Evolutionary conservation across 192 early-diverging fungal genomes (phyloP), one percentile per base, ranked within the genome.

Genomic region (Globomyces pollinis-pini): DNA sequence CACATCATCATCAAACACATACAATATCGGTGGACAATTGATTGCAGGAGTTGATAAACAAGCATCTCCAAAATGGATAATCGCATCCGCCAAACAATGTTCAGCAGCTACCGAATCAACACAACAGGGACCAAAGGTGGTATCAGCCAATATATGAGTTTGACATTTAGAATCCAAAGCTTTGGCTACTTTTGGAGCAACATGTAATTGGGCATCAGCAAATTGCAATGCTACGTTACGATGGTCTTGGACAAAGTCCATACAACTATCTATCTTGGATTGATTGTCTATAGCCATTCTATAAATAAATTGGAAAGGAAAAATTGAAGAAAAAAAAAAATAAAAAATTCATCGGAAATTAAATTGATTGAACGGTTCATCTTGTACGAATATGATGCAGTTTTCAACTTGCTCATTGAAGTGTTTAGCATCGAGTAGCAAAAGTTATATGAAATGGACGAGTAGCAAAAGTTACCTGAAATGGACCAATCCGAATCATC

Each of bases 91-190:
- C 6, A 70, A 49, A 31, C 84, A 85, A 61, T 99, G 96, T 68
- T 92, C 79, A 5, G 93, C 93, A 20, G 96, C 94, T 1, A 99
- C 87, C 61, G 94, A 91, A 66, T 99, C 96, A 0, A 96, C 91
- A 66, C 96, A 99, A 68, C 96, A 99, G 68, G 90, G 90, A 55
- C 96, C 96, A 62, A 91, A 95, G 13, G 94, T 91, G 0, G 96
- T 97, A 61, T 99, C 96, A 15, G 89, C 96, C 29, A 99, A 69
- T 23, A 96, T 77, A 65, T 84, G 95, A 16, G 54, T 45, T 6
- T 42, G 15, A 4, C 5, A 18, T 13, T 31, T 20, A 12, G 39
- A 8, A 15, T 59, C 38, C 50, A 96, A 68, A 32, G 66, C 38
- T 1, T 57, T 57, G 0, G 83, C 78, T 0, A 97, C 81, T 11